These are phyloP conservation scores for Darksidea phi DNA, from an alignment of 495 filamentous ascomycete genomes.

Conservation along the genomic window DNA sequence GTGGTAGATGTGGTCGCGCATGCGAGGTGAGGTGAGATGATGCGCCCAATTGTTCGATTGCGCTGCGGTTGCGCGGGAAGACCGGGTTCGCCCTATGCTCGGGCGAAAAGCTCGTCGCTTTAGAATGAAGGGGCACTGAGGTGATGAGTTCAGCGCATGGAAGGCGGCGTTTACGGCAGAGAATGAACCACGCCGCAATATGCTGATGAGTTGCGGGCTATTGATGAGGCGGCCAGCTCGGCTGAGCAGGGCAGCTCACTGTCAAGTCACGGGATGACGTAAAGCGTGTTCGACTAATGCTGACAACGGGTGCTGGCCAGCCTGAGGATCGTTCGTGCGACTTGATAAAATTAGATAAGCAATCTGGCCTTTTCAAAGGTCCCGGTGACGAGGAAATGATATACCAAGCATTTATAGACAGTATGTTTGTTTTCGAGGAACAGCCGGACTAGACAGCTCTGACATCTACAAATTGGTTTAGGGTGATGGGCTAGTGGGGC, in stretches of 20 bases:
- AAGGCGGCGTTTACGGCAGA: not conserved
- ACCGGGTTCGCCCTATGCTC: not conserved
- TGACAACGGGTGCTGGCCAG: not conserved
- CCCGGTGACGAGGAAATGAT: no score
- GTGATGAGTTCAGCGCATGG: not conserved
- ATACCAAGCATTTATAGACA: no score
- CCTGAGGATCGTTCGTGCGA: no score
- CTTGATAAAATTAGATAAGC: no score
- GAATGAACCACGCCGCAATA: not conserved
- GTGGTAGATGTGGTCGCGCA: conserved; percentile 3
- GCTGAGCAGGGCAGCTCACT: conserved; percentile 7
- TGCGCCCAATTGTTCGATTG: conserved; percentile 6
- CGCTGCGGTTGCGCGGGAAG: conserved; percentile 2
- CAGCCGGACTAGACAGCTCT: no score
- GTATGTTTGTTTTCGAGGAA: no score
- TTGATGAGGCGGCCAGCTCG: conserved; percentile 8
- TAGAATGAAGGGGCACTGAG: not conserved
- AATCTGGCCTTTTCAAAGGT: no score
- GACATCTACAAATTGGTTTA: no score
- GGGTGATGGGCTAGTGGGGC: not conserved
- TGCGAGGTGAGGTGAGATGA: conserved; percentile 8
- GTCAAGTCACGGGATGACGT: conserved; percentile 14
- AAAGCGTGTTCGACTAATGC: not conserved
- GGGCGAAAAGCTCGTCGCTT: not conserved
- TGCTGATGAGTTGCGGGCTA: not conserved